Base-by-base conservation (phyloP, 2,329 filamentous ascomycete genomes). In the Onygena corvina region DNA sequence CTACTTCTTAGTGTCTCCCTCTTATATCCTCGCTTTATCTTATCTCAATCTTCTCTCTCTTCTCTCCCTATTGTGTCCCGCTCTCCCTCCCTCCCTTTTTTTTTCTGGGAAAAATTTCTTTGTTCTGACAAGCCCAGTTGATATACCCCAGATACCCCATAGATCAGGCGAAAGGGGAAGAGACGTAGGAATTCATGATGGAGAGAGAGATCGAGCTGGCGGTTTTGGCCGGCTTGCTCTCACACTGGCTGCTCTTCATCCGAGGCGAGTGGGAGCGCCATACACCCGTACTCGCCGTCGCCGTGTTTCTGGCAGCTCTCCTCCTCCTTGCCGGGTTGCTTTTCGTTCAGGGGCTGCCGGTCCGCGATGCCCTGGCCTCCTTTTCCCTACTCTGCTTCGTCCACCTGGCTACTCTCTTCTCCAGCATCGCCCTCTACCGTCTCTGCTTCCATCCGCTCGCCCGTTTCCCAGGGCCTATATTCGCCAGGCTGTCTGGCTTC, bases 381-480 rank as follows among this genome's bases (percentile, higher is more conserved):
- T 50, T 38, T 5, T n/a, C 11, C 11, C 36, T 40, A 11, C 27
- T 29, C 27, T 29, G 5, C 5, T 29, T 11, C 11, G 4, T 11
- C 5, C 27, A 29, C 23, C 18, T 34, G 21, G 21, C 25, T 7
- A 23, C 21, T 6, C 35, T 51, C 7, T 51, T 47, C 29, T 25
- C 18, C 3, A 61, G 59, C 47, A 62, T 63, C 29, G 14, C 54
- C 3, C 12, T 59, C 6, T 64, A 63, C 47, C 57, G 61, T 23
- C 40, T 47, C 2, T 58, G 58, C 7, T 60, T 60, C 27, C 61
- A 63, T 35, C 54, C 57, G 3, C 53, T 63, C 1, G 50, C 33
- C 9, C 45, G 46, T 2, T 63, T 61, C 23, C 60, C 60, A 1
- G 61, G 61, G 0, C 61, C 60, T 1, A 21, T 56, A 4, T 20